Conservation (phyloP, 345 rosid species). For the Populus pruinosa region DNA sequence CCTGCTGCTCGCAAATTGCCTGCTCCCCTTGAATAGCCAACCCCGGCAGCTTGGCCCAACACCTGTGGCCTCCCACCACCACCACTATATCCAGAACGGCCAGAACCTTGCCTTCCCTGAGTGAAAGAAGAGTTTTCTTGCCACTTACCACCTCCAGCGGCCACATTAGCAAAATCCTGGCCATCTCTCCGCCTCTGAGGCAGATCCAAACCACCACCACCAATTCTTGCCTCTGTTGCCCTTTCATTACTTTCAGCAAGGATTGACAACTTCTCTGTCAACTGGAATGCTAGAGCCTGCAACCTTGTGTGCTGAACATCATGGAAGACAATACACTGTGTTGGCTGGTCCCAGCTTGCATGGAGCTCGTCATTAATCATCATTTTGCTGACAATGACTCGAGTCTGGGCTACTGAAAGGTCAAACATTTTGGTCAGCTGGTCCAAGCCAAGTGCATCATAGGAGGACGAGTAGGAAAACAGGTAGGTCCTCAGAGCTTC, state of each 20-base stretch:
- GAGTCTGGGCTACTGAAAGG: constrained; percentile 51
- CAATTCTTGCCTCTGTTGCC: constrained; percentile 66
- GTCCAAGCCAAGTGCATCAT: constrained; percentile 59
- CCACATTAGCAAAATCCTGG: constrained; percentile 51
- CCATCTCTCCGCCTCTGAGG: constrained; percentile 57
- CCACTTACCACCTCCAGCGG: constrained; percentile 55
- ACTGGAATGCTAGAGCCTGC: constrained; percentile 76
- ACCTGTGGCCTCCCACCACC: constrained; percentile 42
- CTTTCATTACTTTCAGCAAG: constrained; percentile 79
- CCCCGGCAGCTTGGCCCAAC: constrained; percentile 35
- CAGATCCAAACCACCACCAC: constrained; percentile 68
- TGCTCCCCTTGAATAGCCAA: constrained; percentile 49
- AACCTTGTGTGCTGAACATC: constrained; percentile 62
- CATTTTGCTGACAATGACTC: constrained; percentile 76
- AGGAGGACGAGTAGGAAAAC: constrained; percentile 58
- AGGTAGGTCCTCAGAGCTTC: constrained; percentile 82
- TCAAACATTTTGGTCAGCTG: constrained; percentile 77
- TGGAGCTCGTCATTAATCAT: constrained; percentile 75
- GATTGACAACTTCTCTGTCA: constrained; percentile 63
- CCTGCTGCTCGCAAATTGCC: constrained; percentile 48
- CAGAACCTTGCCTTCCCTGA: constrained; percentile 59
- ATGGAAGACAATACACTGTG: constrained; percentile 67
- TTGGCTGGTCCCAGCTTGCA: constrained; percentile 91
- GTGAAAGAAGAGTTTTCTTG: constrained; percentile 46
- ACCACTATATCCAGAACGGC: constrained; percentile 36